Base-by-base conservation (phyloP, 371 early-diverging fungal species). In the Mucor saturninus region DNA sequence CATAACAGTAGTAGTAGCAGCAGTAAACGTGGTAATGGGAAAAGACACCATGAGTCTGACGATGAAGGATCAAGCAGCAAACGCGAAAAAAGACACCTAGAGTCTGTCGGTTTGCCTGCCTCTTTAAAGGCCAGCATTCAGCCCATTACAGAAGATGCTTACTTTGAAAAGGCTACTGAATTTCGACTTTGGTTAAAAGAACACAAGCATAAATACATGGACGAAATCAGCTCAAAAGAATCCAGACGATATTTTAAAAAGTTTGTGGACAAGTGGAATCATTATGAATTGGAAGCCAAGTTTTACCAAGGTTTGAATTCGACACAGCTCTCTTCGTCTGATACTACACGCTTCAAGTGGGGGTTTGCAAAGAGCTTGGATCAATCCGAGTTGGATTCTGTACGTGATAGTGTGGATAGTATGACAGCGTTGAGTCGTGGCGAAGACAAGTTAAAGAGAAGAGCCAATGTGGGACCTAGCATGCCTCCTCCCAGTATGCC, bases 151-250 rank as follows among this genome's bases (percentile, higher is more conserved):
- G 84, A 83, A 35, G 92, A 92, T 30, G 92, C 92, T 72, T 94
- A 92, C 65, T 93, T 79, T 71, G 77, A 79, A 46, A 89, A 90
- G 46, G 83, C 91, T 26, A 79, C 85, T n/a, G 90, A 92, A 55
- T 94, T 94, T 67, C 79, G 91, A 2, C 64, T 91, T 13, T 95
- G 96, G 96, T 77, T 95, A 37, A 82, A 77, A 32, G 88, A 92
- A 61, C 66, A 84, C 38, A 92, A 92, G 70, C 79, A 83, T 54
- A 77, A 81, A 62, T 93, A 86, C 67, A 88, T 94, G 74, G 86
- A 86, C 59, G 93, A 93, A 43, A 64, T 95, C 56, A 69, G 73
- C 6, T 80, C 90, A 2, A 84, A 86, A 38, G 88, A 92, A 26
- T 74, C 92, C 1, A 83, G 89, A 8, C 65, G 76, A 51, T 90